Base-by-base conservation (phyloP, 306 rosid species). In the Mimosa pudica region DNA sequence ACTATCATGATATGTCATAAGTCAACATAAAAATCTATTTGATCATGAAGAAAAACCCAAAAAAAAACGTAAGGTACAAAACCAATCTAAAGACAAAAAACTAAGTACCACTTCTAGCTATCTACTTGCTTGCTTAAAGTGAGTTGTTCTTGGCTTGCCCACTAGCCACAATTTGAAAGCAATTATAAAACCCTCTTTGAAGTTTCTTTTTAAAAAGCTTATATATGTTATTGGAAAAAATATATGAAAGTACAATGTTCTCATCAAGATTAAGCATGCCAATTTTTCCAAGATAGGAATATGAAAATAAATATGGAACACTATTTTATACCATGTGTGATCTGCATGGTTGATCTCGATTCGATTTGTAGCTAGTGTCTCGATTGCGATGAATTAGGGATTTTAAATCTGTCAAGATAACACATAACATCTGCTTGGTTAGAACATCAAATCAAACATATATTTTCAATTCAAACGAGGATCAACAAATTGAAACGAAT, bases 1-100 rank as follows among this genome's bases (percentile, higher is more conserved):
- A 52, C 78, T 69, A 46, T 84, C 84, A 88, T 92, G 13, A 47
- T 47, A 46, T 9, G 49, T 11, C 49, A 46, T 46, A 77, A 76
- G 80, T 35, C 42, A 58, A 33, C 70, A 12, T 66, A n/a, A 35
- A 36, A 71, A 62, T 66, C 58, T 30, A 65, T 61, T 74, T 52
- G 78, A 12, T 41, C 64, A 16, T 48, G 54, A 46, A 30, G 30
- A 74, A 10, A 42, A 65, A 13, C 35, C 71, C 41, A 32, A 58
- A 58, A 58, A 24, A 58, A 58, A 58, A 24, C 30, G 16, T 14
- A 47, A 81, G 38, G 45, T 54, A 74, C 42, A 32, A 77, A 48
- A 48, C 70, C 3, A 63, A 77, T 47, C 80, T 48, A 18, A 64
- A 61, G 67, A 30, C 9, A 2, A 62, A 30, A 62, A 5, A 76